phyloP scores from a whole-genome alignment of 108 stramenopile genomes.

The Stephanodiscus triporus region DNA sequence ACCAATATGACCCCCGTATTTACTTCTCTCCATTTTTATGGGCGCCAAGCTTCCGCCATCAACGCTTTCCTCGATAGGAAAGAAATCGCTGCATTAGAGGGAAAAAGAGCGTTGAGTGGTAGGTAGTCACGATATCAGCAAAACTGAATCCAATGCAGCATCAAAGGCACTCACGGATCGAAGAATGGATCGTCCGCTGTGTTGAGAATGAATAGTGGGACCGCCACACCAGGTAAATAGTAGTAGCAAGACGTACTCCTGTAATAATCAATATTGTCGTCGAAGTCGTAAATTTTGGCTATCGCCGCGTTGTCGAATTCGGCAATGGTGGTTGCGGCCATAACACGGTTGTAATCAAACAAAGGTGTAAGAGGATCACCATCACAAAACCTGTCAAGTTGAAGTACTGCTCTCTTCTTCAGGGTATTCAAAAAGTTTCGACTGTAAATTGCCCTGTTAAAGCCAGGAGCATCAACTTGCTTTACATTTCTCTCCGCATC shows the following conservation, averaged over 20 bases:
- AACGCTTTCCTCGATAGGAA: conserved; percentile 46
- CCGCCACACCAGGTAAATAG: conserved; percentile 58
- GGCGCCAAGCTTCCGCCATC: conserved; percentile 50
- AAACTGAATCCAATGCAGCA: not conserved
- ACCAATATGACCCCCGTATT: conserved; percentile 79
- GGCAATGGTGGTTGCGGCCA: conserved; percentile 60
- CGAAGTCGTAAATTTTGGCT: conserved; percentile 74
- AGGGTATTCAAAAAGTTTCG: conserved; percentile 59
- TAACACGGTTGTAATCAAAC: conserved; percentile 56
- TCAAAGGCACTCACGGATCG: conserved; percentile 34
- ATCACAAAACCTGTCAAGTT: conserved; percentile 48
- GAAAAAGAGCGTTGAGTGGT: not conserved
- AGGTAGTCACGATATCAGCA: not conserved
- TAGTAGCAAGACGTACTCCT: conserved; percentile 56
- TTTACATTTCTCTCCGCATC: conserved; percentile 54
- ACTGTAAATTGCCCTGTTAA: conserved; percentile 66
- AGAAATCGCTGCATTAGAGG: conserved; percentile 37
- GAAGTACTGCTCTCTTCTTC: conserved; percentile 49
- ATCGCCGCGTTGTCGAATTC: conserved; percentile 79
- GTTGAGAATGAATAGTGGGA: conserved; percentile 74
- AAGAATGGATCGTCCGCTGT: conserved; percentile 86
- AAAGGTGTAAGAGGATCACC: conserved; percentile 37
- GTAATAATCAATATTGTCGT: conserved; percentile 79
- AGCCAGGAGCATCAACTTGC: conserved; percentile 61
- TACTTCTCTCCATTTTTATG: conserved; percentile 57